Base-by-base conservation (phyloP, 1,284 basidiomycete genomes). In the Rhizoctonia solani region DNA sequence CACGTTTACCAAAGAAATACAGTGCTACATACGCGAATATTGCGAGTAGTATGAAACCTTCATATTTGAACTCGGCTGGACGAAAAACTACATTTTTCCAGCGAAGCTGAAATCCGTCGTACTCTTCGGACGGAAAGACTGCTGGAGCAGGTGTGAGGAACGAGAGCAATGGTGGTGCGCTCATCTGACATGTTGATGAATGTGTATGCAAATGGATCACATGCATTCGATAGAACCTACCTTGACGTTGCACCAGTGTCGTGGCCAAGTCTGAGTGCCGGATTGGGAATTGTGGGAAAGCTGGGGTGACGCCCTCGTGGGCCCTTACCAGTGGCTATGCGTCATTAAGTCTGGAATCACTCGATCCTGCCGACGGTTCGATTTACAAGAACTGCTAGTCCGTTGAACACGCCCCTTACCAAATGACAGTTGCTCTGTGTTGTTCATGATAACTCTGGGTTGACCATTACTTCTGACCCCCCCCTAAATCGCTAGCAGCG, bases 11-110 rank as follows among this genome's bases (percentile, higher is more conserved):
- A 69, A 83, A 74, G 72, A 82, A 81, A 69, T 82, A 82, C 69
- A 84, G 76, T 0, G 76, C 73, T 29, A 85, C 71, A 69, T 89
- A 91, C 37, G 85, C 72, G 11, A 86, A 71, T 11, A 92, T 70
- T 4, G 75, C 81, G 25, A 75, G 75, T 14, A 90, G 72, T 50
- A 90, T 80, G 69, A 80, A 79, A 0, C 78, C 81, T 76, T 95
- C 92, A 21, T 79, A 79, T 75, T 86, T 79, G 78, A 94, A 88
- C 23, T 85, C 87, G 85, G 87, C 89, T 11, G 93, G 93, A 55
- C 92, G 81, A 78, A 95, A 92, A 49, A 87, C 84, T 72, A 95
- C 78, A 70, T 86, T 81, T 74, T 83, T 88, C 87, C 88, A 93
- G 70, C 78, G 81, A 74, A 81, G 86, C 76, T 95, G 83, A 53